Evolutionary conservation across 2,329 filamentous ascomycete genomes (phyloP).

Genomic region (Fusarium torreyae): DNA sequence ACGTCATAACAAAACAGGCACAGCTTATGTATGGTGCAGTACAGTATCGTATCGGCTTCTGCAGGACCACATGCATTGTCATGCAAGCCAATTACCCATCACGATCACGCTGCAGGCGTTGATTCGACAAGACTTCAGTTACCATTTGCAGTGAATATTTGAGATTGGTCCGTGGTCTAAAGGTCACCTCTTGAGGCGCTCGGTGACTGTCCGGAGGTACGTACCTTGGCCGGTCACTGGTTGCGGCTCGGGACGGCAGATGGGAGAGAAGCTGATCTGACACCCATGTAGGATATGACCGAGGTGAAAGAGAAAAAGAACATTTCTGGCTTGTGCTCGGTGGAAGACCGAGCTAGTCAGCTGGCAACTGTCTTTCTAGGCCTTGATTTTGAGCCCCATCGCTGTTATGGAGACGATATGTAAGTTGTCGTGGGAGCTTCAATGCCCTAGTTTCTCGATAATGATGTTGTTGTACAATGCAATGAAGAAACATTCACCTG

Average conservation of each 20-base stretch:
- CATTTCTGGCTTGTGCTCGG: conserved; percentile 36
- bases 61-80: conserved; percentile 1
- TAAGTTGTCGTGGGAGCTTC: neutral
- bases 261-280: conserved; percentile 29
- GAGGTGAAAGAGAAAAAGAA: conserved; percentile 36
- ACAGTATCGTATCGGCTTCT: neutral
- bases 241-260: conserved; percentile 40
- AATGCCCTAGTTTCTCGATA: neutral
- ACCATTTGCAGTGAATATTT: neutral
- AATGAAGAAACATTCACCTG: too few relatives aligned
- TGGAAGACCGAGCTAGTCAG: conserved; percentile 39
- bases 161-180: neutral
- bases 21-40: neutral
- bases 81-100: conserved; percentile 29
- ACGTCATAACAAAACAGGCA: conserved; percentile 39
- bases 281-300: conserved; percentile 31
- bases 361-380: conserved; percentile 5
- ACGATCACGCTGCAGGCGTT: conserved; percentile 29
- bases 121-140: conserved; percentile 21
- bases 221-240: conserved; percentile 32
- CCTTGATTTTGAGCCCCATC: neutral
- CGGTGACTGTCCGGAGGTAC: conserved; percentile 51
- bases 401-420: neutral
- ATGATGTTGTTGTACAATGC: too few relatives aligned
- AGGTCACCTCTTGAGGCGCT: conserved; percentile 31